Percentiles rank a stretch among this genome's conserved stretches.
phyloP scores from a whole-genome alignment of 208 protist species.

The Trypanosoma scelopori region DNA sequence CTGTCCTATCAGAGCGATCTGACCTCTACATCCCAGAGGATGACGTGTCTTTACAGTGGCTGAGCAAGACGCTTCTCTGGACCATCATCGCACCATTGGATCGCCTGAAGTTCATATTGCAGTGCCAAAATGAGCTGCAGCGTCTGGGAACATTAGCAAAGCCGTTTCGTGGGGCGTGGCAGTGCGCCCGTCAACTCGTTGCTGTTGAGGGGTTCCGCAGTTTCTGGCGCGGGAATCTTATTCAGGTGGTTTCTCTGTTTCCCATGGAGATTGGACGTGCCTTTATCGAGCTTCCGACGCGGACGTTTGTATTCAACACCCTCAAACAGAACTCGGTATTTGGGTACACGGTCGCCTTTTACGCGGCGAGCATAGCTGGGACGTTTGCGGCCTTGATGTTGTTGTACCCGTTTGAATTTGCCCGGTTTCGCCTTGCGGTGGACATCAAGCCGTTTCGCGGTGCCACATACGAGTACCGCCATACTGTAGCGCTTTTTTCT shows the following conservation, averaged over 20 bases:
- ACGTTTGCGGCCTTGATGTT: slow-evolving; percentile 47
- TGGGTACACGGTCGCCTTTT: slow-evolving; percentile 48
- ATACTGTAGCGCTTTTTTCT: slow-evolving; percentile 76
- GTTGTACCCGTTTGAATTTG: slow-evolving; percentile 82
- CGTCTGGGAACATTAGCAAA: slow-evolving; percentile 43
- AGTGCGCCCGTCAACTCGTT: slow-evolving; percentile 51
- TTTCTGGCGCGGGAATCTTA: slow-evolving; percentile 84
- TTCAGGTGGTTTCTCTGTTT: slow-evolving; percentile 70
- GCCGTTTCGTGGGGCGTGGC: slow-evolving; percentile 55
- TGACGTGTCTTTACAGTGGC: slow-evolving; percentile 54
- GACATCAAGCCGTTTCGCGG: slow-evolving; percentile 62
- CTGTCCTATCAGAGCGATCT: slow-evolving; percentile 2
- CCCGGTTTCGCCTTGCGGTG: slow-evolving; percentile 76
- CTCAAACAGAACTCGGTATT: slow-evolving; percentile 34
- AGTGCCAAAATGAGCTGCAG: slow-evolving; percentile 72
- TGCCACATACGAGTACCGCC: slow-evolving; percentile 59
- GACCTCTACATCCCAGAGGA: slow-evolving; percentile 47
- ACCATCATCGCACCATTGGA: slow-evolving; percentile 78
- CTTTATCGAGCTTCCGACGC: slow-evolving; percentile 66
- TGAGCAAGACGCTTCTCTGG: slow-evolving; percentile 40
- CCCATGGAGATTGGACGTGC: slow-evolving; percentile 65
- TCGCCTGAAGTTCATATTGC: slow-evolving; percentile 84
- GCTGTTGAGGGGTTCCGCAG: slow-evolving; percentile 52
- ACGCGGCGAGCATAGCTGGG: slow-evolving; percentile 48
- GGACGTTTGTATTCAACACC: slow-evolving; percentile 55